Evolutionary conservation across 805 yeast genomes (phyloP), one percentile per base, ranked within the genome.

Genomic region (Cyberlindnera mrakii): DNA sequence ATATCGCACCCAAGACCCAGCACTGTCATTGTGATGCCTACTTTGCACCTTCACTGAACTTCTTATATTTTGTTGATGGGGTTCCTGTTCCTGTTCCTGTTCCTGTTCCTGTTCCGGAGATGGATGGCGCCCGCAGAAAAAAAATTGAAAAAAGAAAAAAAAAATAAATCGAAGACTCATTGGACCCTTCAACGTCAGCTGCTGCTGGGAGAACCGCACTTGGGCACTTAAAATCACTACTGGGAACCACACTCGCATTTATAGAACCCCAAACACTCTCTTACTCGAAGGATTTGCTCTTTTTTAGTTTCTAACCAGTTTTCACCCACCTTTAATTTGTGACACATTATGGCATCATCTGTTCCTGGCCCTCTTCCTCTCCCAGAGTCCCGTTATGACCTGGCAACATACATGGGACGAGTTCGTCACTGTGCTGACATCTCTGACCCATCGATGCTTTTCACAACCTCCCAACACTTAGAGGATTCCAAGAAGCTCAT

Each of bases 401-500:
- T 93, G 25, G 52, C 75, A 45, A 81, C 96, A 0, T 93, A 93
- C 64, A 76, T 85, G 83, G 99, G 99, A 14, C 78, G 99, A 56
- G 97, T 93, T 37, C 79, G 80, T 61, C 99, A 95, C 63, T 87
- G 96, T 65, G 86, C 95, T 14, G 95, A 84, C 45, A 85, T 93
- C 41, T 81, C 96, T 1, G 96, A 90, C 59, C 99, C 99, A 27
- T 63, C 85, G 25, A 90, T 86, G 90, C 70, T 93, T 38, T 68
- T 93, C 40, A 86, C 83, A 54, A 78, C 91, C 1, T 56, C 78
- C 8, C 60, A 62, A 3, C 86, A 85, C 48, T 73, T 93, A 32
- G 75, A 72, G 36, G 54, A 64, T 13, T 85, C 98, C 29, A 84
- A 79, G 55, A 53, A 74, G 31, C 60, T 82, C 44, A 71, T 93